Conservation (phyloP, 139 green algal species). For the Trebouxia sp. region DNA sequence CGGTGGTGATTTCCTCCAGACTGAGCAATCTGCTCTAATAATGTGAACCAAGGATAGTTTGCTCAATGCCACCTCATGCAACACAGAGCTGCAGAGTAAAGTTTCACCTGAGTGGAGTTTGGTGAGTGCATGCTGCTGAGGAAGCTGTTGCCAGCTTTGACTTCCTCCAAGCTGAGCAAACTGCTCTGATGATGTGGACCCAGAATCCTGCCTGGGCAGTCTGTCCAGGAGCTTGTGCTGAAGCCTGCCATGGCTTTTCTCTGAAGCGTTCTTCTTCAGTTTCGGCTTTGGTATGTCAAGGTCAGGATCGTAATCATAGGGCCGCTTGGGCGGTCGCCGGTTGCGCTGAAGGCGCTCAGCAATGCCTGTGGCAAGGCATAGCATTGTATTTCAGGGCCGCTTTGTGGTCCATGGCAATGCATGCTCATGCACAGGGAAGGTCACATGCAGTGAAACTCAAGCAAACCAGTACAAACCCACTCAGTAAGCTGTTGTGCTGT, state of each 20-base stretch:
- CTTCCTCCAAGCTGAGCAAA: background rate
- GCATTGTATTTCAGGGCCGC: too few species aligned
- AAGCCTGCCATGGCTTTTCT: background rate
- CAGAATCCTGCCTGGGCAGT: slow-evolving; percentile 3
- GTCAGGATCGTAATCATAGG: background rate
- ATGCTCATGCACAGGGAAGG: too few species aligned
- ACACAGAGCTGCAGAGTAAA: too few species aligned
- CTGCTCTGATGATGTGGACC: background rate
- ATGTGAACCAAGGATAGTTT: too few species aligned
- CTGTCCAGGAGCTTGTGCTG: background rate
- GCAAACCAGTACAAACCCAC: background rate
- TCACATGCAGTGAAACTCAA: background rate
- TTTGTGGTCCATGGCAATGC: too few species aligned
- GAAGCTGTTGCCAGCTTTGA: background rate
- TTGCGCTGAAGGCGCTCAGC: background rate
- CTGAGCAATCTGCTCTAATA: too few species aligned
- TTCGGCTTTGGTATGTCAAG: background rate
- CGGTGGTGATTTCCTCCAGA: too few species aligned
- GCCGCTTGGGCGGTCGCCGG: background rate
- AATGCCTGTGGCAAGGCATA: too few species aligned
- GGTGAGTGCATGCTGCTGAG: background rate
- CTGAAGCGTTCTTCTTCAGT: background rate
- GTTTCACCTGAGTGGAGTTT: too few species aligned
- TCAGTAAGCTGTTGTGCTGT: too few species aligned
- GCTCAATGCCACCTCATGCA: too few species aligned